Conservation (phyloP, 1,284 basidiomycete species). For the Mycena citricolor region DNA sequence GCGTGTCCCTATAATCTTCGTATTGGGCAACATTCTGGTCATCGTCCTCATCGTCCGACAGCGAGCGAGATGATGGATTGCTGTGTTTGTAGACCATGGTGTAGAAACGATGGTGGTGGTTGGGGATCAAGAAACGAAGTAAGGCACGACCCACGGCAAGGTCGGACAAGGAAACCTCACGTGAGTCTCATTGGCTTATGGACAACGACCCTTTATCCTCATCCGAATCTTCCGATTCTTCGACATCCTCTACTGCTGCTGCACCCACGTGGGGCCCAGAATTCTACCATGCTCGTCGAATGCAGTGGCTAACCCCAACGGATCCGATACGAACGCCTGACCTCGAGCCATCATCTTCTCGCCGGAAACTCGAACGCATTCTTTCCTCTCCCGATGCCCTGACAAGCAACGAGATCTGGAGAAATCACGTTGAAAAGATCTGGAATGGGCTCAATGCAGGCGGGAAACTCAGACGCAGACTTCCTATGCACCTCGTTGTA, state of each 20-base stretch:
- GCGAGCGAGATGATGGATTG: slow-evolving; percentile 54
- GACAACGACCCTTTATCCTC: slow-evolving; percentile 5
- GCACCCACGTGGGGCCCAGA: slow-evolving; percentile 47
- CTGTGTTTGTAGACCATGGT: slow-evolving; percentile 54
- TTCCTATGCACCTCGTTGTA: slow-evolving; percentile 66
- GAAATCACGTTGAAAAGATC: slow-evolving; percentile 53
- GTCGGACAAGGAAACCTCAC: slow-evolving; percentile 18
- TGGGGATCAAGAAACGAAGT: slow-evolving; percentile 22
- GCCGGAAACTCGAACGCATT: slow-evolving; percentile 51
- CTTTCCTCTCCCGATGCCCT: slow-evolving; percentile 48
- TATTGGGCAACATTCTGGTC: slow-evolving; percentile 59
- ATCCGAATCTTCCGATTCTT: slow-evolving; percentile 32
- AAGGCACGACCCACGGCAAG: background rate
- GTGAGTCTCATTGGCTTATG: background rate
- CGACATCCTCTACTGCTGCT: slow-evolving; percentile 36
- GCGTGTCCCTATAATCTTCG: slow-evolving; percentile 34
- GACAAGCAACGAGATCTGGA: slow-evolving; percentile 56
- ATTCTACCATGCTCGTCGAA: slow-evolving; percentile 59
- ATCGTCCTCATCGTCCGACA: slow-evolving; percentile 67
- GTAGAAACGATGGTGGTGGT: slow-evolving; percentile 29
- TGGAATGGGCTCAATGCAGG: slow-evolving; percentile 64
- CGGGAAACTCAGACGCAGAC: slow-evolving; percentile 50
- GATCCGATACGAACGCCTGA: slow-evolving; percentile 22
- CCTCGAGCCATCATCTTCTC: slow-evolving; percentile 37
- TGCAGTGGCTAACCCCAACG: slow-evolving; percentile 53